These are phyloP conservation scores for Nicotiana sylvestris DNA, from an alignment of 257 asterid genomes.

Conservation along the genomic window DNA sequence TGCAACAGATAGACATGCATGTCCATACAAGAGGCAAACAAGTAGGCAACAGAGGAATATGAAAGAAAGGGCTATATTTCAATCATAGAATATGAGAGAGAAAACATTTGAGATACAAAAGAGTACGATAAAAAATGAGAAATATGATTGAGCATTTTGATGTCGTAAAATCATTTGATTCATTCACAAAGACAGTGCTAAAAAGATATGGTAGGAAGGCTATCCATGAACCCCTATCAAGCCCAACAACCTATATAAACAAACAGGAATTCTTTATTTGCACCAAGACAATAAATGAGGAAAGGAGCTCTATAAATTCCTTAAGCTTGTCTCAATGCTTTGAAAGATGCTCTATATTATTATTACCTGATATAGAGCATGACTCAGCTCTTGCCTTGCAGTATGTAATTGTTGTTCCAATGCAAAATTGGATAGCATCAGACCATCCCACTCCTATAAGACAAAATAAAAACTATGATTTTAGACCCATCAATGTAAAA, in stretches of 20 bases:
- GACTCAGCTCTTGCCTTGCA: constrained; percentile 96
- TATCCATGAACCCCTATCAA: neutral
- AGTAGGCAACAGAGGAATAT: neutral
- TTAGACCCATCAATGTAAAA: neutral
- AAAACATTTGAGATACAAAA: neutral
- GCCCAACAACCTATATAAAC: neutral
- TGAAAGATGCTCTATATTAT: constrained; percentile 25
- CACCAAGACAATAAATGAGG: neutral
- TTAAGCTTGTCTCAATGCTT: neutral
- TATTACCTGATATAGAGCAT: constrained; percentile 85
- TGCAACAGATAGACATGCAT: neutral
- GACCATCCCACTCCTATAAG: constrained; percentile 82
- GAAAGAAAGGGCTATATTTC: neutral
- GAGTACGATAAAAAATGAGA: neutral
- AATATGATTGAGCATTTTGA: neutral
- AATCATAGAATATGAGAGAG: neutral
- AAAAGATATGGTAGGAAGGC: neutral
- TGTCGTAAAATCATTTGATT: neutral
- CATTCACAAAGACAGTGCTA: neutral
- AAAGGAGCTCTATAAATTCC: neutral
- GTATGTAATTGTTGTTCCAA: constrained; percentile 86
- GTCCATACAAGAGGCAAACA: neutral
- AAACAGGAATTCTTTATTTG: neutral
- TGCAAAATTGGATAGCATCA: constrained; percentile 92
- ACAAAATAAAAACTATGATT: neutral